Percentiles rank a stretch among this genome's conserved stretches.
phyloP scores from a whole-genome alignment of 1,139 yeast genomes.

The Lipomyces yarrowii region DNA sequence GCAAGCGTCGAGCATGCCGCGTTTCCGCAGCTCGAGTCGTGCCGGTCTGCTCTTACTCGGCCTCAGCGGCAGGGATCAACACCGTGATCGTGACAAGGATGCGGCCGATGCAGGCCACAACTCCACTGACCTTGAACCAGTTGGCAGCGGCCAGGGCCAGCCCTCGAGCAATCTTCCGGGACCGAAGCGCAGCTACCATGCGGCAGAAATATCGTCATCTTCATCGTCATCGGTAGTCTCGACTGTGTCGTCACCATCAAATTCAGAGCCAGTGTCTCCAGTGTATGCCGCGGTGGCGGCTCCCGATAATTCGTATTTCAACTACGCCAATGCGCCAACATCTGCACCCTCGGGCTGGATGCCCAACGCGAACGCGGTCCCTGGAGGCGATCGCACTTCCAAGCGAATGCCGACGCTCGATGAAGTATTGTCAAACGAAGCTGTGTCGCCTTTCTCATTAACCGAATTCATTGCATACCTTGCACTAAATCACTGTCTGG shows the following conservation, averaged over 20 bases:
- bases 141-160: neutral
- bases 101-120: neutral
- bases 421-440: conserved; percentile 37
- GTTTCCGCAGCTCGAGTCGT: conserved; percentile 12
- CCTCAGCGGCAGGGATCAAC: conserved; percentile 5
- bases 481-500: conserved; percentile 42
- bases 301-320: neutral
- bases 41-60: conserved; percentile 11
- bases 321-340: neutral
- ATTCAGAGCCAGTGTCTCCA: conserved; percentile 18
- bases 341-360: neutral
- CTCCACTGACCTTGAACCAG: neutral
- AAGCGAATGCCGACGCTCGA: conserved; percentile 37
- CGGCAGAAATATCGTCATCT: conserved; percentile 13
- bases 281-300: conserved; percentile 11
- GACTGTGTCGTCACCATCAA: conserved; percentile 12
- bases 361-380: neutral
- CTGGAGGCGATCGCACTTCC: neutral
- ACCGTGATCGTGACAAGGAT: neutral
- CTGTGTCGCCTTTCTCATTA: conserved; percentile 39
- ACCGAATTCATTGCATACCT: conserved; percentile 39
- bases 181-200: conserved; percentile 7
- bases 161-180: neutral
- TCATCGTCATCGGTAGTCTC: conserved; percentile 16
- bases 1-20: conserved; percentile 8